These are phyloP conservation scores for Picochlorum sp. DNA, from an alignment of 139 green algal genomes.

Conservation along the genomic window DNA sequence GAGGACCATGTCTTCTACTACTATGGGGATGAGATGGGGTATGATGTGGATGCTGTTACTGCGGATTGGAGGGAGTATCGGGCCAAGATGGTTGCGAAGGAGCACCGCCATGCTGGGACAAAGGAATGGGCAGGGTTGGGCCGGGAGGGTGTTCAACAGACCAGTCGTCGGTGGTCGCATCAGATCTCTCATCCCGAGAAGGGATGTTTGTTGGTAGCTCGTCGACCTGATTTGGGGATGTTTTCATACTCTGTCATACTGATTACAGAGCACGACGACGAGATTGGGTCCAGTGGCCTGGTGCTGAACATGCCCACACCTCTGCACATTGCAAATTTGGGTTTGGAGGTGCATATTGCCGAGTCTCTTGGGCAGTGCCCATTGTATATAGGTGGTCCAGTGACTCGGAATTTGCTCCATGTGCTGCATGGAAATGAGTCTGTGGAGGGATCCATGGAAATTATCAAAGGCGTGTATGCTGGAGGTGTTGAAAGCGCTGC, in stretches of 20 bases:
- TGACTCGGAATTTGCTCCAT: constrained; percentile 28
- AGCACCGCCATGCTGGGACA: background rate
- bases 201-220: constrained; percentile 33
- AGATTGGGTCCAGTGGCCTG: constrained; percentile 13
- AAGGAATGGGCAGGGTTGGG: no score
- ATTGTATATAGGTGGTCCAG: constrained; percentile 28
- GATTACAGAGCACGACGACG: constrained; percentile 21
- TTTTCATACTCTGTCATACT: constrained; percentile 22
- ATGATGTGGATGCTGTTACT: background rate
- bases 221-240: constrained; percentile 17
- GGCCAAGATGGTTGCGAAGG: constrained; percentile 21
- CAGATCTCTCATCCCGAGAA: constrained; percentile 23
- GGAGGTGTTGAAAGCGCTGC: constrained; percentile 27
- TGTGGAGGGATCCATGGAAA: constrained; percentile 21
- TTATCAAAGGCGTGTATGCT: constrained; percentile 30
- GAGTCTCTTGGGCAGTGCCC: constrained; percentile 18
- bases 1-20: no score
- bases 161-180: constrained; percentile 22
- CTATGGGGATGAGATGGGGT: background rate
- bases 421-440: constrained; percentile 23
- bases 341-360: constrained; percentile 22
- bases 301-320: constrained; percentile 29
- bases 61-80: constrained; percentile 24
- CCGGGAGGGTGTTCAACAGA: no score
- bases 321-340: constrained; percentile 16